Percentiles rank a stretch among this genome's conserved stretches.
Conservation (phyloP, 352 stramenopile genomes). For the Phytophthora melonis region DNA sequence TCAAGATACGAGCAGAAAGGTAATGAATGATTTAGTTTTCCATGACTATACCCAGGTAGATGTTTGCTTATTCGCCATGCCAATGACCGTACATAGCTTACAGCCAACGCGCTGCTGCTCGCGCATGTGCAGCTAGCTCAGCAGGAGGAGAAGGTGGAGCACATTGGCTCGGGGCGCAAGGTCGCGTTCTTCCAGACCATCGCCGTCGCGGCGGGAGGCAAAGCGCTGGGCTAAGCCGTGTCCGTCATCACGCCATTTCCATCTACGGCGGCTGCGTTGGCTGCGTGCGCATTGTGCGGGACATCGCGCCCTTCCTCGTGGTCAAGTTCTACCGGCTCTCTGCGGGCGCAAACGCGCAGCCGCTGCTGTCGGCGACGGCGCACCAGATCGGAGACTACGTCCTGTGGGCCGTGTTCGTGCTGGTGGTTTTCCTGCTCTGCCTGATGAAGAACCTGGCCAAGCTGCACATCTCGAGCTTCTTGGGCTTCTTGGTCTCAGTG, state of each 20-base stretch:
- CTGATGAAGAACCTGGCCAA: constrained; percentile 77
- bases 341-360: constrained; percentile 14
- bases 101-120: constrained; percentile 63
- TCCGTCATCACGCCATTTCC: constrained; percentile 72
- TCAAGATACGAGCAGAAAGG: background rate
- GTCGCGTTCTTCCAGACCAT: constrained; percentile 78
- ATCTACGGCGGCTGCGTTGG: constrained; percentile 80
- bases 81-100: constrained; percentile 83
- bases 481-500: constrained; percentile 73
- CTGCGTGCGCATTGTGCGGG: constrained; percentile 72
- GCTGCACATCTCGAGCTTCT: constrained; percentile 74
- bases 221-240: constrained; percentile 67
- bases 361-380: background rate
- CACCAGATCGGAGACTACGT: no score
- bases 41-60: no score
- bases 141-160: no score
- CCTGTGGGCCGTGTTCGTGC: constrained; percentile 49
- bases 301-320: constrained; percentile 75
- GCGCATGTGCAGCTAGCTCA: constrained; percentile 63
- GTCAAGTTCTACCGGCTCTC: constrained; percentile 38
- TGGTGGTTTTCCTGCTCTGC: constrained; percentile 74
- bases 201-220: constrained; percentile 58
- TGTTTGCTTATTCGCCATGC: no score
- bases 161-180: constrained; percentile 59
- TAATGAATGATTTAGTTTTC: no score